Evolutionary conservation across 1,284 basidiomycete species (phyloP), one percentile per base, ranked within the genome.

Genomic region (Vanrija humicola): DNA sequence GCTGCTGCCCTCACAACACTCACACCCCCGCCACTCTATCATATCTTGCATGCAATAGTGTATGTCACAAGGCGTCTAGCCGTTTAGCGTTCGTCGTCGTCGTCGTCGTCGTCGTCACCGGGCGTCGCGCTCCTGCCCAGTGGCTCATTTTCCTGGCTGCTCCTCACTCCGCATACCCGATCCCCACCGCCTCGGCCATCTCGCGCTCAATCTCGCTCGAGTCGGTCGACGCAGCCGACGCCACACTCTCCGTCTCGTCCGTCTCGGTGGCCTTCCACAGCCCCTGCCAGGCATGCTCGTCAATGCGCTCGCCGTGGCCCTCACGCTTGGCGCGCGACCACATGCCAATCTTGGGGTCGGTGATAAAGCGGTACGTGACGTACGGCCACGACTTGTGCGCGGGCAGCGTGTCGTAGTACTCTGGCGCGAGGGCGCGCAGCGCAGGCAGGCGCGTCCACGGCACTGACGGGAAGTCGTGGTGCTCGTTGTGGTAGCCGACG

Each of bases 401-500:
- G 0, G 94, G 92, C 25, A 98, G 79, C 6, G 80, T 83, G 65
- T 93, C 89, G 78, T 98, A 98, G 74, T 89, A 96, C 74, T 98
- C 95, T 6, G 87, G 88, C 1, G 93, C 94, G 50, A 97, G 81
- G 5, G 81, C 80, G 25, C 86, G 84, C 16, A 98, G 83, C 9
- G 84, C 82, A 0, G 93, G 91, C 0, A 98, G 82, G n/a, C 89
- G 84, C 9, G 92, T 97, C 95, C 95, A 98, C 0, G 96, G 84
- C 1, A 98, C 80, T 3, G 90, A 92, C 8, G 95, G 94, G 77
- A 98, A 98, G 77, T 98, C 95, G 78, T 98, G 95, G 76, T 98
- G 95, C 73, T 98, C 95, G 77, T 98, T 97, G 75, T 98, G 95
- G 73, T 97, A 98, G 44, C 95, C 95, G 55, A 97, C 94, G 65